These are phyloP conservation scores for Saprolegnia parasitica DNA, from an alignment of 352 stramenopile genomes.

Conservation along the genomic window DNA sequence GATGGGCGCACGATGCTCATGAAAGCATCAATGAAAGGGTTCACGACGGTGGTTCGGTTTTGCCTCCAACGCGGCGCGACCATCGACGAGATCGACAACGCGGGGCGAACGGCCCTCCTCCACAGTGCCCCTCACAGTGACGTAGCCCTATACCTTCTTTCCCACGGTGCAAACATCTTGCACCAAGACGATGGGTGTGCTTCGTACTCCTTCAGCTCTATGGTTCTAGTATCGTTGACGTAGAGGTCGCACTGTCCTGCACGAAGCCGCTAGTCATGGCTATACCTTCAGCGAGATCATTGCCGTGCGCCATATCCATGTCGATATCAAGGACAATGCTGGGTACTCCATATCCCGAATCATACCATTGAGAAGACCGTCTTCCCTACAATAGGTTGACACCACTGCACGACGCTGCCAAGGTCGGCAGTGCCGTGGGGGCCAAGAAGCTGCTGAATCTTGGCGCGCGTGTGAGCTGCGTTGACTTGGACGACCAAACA, in stretches of 20 bases:
- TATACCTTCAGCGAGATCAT: constrained; percentile 29
- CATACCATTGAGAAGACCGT: background rate
- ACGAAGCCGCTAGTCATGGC: constrained; percentile 20
- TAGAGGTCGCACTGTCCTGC: constrained; percentile 23
- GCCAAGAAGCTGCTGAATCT: constrained; percentile 28
- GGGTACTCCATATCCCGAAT: background rate
- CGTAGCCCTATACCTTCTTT: constrained; percentile 18
- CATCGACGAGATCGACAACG: constrained; percentile 1
- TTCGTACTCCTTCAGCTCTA: background rate
- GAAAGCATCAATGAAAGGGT: constrained; percentile 21
- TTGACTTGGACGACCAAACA: constrained; percentile 21
- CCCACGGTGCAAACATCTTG: constrained; percentile 10
- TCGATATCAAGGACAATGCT: constrained; percentile 27
- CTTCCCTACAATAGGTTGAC: constrained; percentile 12
- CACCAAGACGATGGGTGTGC: constrained; percentile 20
- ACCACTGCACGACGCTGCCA: constrained; percentile 23
- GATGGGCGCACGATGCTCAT: constrained; percentile 24
- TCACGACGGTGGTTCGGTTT: constrained; percentile 22
- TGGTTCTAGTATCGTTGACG: background rate
- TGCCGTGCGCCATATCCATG: constrained; percentile 6
- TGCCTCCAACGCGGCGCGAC: constrained; percentile 17
- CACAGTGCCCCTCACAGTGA: constrained; percentile 22
- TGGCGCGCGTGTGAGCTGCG: constrained; percentile 28
- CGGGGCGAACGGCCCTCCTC: constrained; percentile 14
- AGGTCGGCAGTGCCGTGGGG: constrained; percentile 20